Evolutionary conservation across 148 eudicot genomes (phyloP).

Genomic region (Rhododendron henanense): DNA sequence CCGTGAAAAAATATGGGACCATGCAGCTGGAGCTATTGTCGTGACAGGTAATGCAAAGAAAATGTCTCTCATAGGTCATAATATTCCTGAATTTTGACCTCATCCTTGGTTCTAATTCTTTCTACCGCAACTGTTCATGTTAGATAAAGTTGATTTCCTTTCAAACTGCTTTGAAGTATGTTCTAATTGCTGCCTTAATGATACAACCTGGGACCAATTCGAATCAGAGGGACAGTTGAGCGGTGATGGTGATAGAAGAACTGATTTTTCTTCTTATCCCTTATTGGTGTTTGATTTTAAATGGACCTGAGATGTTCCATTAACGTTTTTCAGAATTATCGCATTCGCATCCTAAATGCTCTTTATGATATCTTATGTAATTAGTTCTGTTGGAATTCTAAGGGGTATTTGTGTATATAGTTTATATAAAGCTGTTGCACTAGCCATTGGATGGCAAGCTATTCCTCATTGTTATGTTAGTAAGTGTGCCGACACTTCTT

Average conservation of each 20-base stretch:
- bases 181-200: not conserved
- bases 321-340: not conserved
- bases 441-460: not conserved
- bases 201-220: not conserved
- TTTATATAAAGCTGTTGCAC: not conserved
- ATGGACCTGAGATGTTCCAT: not conserved
- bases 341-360: not conserved
- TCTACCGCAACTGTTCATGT: not conserved
- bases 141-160: not conserved
- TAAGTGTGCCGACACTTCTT: not conserved
- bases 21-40: slow-evolving; percentile 92
- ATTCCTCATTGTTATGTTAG: not conserved
- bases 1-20: slow-evolving; percentile 97
- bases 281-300: not conserved
- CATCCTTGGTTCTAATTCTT: not conserved
- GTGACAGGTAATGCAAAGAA: slow-evolving; percentile 54
- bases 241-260: not conserved
- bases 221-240: not conserved
- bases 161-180: not conserved
- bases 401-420: not conserved
- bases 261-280: not conserved
- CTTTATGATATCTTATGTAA: not conserved
- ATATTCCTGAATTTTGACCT: not conserved
- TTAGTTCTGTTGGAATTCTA: not conserved
- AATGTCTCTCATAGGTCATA: not conserved